These are phyloP conservation scores for Sclerotinia nivalis DNA, from an alignment of 2,329 filamentous ascomycete genomes.

Conservation along the genomic window DNA sequence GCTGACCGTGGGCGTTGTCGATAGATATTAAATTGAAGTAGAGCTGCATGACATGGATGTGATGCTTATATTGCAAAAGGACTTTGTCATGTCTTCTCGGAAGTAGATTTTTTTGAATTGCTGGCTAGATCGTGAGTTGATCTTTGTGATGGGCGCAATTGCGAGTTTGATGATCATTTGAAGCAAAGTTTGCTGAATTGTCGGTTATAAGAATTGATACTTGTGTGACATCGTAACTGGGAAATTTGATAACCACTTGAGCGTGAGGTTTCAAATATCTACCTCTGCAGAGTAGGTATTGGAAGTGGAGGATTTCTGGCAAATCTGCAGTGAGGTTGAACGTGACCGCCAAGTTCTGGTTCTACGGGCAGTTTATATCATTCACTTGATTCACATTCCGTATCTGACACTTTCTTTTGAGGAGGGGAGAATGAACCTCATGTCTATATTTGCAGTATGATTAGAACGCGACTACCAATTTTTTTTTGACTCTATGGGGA, in stretches of 20 bases:
- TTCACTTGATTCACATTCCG: background rate
- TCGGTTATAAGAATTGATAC: background rate
- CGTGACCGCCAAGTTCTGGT: background rate
- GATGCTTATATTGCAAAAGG: background rate
- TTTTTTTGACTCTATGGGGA: no score
- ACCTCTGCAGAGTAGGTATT: background rate
- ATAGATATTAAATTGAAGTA: background rate
- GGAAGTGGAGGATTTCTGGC: background rate
- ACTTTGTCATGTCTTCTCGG: background rate
- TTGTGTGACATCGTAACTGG: background rate
- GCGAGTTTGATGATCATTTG: no score
- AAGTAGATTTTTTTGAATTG: background rate
- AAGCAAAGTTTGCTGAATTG: background rate
- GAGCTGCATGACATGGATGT: background rate
- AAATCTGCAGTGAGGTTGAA: background rate
- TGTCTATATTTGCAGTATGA: no score
- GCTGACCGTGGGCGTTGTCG: background rate
- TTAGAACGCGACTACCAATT: no score
- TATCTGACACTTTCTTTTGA: no score
- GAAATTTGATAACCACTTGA: background rate
- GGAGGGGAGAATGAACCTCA: no score
- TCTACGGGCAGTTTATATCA: background rate
- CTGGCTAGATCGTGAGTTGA: background rate
- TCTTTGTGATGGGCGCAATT: background rate
- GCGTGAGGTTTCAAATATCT: background rate